Conservation (phyloP, 2,329 filamentous ascomycete genomes). For the Ceratocystis papillata region DNA sequence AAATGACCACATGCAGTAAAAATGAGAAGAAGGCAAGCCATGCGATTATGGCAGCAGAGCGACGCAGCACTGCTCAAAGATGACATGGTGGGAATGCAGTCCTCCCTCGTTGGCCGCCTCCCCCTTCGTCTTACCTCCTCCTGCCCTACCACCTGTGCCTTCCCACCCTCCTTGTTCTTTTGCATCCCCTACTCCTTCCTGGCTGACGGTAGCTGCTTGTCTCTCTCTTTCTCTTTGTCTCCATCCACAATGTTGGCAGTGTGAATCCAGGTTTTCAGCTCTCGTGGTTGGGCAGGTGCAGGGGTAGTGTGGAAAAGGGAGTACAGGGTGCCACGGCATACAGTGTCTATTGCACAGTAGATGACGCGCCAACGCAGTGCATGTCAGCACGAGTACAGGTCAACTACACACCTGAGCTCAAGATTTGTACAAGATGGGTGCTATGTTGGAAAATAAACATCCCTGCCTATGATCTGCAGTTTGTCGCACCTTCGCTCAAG, state of each 20-base stretch:
- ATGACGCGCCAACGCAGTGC: neutral
- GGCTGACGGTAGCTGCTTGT: too few relatives aligned
- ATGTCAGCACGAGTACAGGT: neutral
- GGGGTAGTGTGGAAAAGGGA: neutral
- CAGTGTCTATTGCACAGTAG: neutral
- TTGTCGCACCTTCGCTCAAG: neutral
- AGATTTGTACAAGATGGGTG: neutral
- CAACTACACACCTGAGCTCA: neutral
- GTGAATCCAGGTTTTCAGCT: slow-evolving; percentile 7
- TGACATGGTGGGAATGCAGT: neutral
- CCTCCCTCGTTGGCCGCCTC: neutral
- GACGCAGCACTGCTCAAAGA: neutral
- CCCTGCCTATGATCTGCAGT: neutral
- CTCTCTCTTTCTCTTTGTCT: neutral
- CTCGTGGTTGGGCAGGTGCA: slow-evolving; percentile 1
- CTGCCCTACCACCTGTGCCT: neutral
- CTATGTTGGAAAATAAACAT: neutral
- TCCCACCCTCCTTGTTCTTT: neutral
- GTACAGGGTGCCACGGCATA: neutral
- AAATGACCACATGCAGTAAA: neutral
- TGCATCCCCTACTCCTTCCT: too few relatives aligned
- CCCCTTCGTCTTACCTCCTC: neutral
- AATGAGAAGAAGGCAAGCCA: neutral
- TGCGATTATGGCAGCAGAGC: neutral
- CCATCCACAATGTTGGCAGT: neutral